phyloP scores from a whole-genome alignment of 2,329 filamentous ascomycete species.

The Aspergillus neotritici region DNA sequence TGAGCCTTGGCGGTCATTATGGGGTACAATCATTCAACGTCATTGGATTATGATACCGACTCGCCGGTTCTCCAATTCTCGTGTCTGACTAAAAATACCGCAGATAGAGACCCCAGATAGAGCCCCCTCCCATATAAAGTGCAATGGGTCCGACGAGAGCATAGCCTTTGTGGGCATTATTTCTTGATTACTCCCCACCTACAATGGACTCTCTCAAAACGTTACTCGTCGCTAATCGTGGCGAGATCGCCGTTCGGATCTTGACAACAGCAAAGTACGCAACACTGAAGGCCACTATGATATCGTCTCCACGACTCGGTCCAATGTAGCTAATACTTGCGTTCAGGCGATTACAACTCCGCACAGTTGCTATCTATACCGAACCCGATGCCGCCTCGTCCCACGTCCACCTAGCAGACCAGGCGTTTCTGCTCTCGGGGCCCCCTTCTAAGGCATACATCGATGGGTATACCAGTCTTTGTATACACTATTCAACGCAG shows the following conservation, averaged over 20 bases:
- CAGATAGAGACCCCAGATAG: too few relatives aligned
- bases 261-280: constrained; percentile 45
- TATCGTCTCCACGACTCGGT: too few relatives aligned
- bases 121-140: neutral
- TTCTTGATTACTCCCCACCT: neutral
- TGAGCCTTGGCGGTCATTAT: neutral
- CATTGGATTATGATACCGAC: constrained; percentile 6
- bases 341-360: constrained; percentile 40
- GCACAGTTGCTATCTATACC: constrained; percentile 55
- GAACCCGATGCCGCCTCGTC: constrained; percentile 50
- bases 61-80: too few relatives aligned
- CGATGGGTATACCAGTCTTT: constrained; percentile 28
- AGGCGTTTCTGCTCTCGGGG: constrained; percentile 47
- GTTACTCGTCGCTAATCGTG: constrained; percentile 55
- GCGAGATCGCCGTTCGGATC: constrained; percentile 54
- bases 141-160: neutral
- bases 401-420: constrained; percentile 51
- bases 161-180: neutral
- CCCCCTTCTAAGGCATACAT: constrained; percentile 47
- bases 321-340: neutral
- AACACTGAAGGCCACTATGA: too few relatives aligned
- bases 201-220: constrained; percentile 42
- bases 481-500: neutral
- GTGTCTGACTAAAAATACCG: too few relatives aligned
- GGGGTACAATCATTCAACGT: neutral